Conservation (phyloP, 257 asterid genomes). For the Pogostemon cablin region DNA sequence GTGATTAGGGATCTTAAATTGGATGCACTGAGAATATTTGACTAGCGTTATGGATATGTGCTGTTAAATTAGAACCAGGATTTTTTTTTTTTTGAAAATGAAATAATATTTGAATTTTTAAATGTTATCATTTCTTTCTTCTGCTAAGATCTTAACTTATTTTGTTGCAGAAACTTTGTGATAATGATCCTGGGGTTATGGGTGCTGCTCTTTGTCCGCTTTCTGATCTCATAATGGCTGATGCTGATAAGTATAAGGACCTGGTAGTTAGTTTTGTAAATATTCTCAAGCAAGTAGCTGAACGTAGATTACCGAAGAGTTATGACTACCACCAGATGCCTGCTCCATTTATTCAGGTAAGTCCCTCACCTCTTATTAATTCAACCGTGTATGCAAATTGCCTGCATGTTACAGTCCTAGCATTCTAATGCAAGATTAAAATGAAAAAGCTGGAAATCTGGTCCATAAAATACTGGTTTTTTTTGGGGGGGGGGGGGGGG, state of each 20-base stretch:
- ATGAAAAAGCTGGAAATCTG: constrained; percentile 26
- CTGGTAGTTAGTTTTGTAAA: constrained; percentile 84
- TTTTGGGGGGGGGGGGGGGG: not conserved
- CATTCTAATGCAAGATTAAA: constrained; percentile 21
- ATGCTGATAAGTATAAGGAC: constrained; percentile 80
- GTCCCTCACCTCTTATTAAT: not conserved
- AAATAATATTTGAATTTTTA: constrained; percentile 13
- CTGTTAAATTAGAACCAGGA: not conserved
- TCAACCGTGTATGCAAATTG: not conserved
- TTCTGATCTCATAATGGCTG: constrained; percentile 74
- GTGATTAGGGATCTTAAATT: constrained; percentile 12
- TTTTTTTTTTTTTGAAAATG: constrained; percentile 9
- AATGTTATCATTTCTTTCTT: constrained; percentile 18
- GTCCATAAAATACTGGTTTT: constrained; percentile 4
- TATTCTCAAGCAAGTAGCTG: constrained; percentile 97
- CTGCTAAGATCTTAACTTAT: constrained; percentile 12
- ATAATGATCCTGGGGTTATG: constrained; percentile 99
- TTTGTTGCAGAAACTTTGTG: constrained; percentile 80
- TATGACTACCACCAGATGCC: constrained; percentile 99
- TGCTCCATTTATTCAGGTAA: constrained; percentile 96
- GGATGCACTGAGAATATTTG: constrained; percentile 15
- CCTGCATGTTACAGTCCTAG: constrained; percentile 5
- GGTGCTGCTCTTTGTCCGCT: constrained; percentile 97
- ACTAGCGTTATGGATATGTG: not conserved
- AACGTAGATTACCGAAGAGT: constrained; percentile 89